Conservation (phyloP, 2,329 filamentous ascomycete species). For the Colletotrichum sublineola region DNA sequence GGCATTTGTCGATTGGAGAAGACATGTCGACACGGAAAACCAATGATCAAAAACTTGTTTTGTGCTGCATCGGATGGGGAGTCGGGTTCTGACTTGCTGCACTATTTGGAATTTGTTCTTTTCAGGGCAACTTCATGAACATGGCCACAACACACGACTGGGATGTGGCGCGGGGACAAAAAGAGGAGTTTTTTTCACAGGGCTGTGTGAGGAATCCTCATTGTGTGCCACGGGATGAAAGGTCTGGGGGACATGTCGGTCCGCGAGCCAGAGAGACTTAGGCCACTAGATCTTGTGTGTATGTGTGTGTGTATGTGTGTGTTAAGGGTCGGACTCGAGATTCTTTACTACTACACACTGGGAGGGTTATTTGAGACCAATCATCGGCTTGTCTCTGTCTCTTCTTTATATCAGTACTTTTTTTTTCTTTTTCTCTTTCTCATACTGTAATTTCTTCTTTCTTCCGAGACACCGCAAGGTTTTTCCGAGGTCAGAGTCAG, state of each 20-base stretch:
- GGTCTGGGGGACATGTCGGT: conserved; percentile 24
- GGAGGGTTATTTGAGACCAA: conserved; percentile 42
- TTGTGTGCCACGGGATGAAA: conserved; percentile 20
- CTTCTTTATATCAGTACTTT: conserved; percentile 42
- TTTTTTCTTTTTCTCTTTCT: conserved; percentile 24
- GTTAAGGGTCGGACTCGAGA: conserved; percentile 42
- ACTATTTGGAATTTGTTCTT: conserved; percentile 38
- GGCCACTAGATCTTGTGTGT: conserved; percentile 33
- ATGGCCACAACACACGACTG: conserved; percentile 24
- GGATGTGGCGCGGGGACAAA: conserved; percentile 22
- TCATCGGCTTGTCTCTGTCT: conserved; percentile 41
- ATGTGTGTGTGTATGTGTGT: not conserved
- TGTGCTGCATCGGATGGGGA: conserved; percentile 56
- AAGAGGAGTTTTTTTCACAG: conserved; percentile 16
- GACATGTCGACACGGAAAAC: conserved; percentile 34
- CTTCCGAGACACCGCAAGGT: conserved; percentile 43
- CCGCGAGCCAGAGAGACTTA: conserved; percentile 24
- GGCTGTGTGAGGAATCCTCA: conserved; percentile 9
- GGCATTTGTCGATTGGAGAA: conserved; percentile 31
- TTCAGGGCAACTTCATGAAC: conserved; percentile 39
- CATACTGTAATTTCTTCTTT: conserved; percentile 43
- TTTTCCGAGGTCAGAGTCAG: conserved; percentile 41
- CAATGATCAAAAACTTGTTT: conserved; percentile 45
- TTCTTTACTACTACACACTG: conserved; percentile 41
- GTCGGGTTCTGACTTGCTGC: conserved; percentile 54